These are phyloP conservation scores for Curvularia sp. DNA, from an alignment of 2,329 filamentous ascomycete genomes.

Conservation along the genomic window DNA sequence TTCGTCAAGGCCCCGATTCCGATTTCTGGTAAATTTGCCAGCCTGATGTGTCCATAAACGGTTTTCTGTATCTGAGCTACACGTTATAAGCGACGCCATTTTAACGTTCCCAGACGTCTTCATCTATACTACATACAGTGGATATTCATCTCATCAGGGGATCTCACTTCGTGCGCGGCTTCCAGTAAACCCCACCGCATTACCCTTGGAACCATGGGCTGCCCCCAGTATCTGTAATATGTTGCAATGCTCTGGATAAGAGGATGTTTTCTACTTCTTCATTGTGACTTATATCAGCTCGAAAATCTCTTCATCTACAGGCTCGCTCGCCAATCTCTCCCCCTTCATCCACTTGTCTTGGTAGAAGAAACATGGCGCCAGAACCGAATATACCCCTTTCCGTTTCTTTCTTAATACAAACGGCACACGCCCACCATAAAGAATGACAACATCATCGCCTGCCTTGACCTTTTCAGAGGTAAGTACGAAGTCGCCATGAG, in stretches of 20 bases:
- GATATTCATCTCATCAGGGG: background rate
- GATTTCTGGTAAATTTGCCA: background rate
- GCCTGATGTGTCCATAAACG: background rate
- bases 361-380: conserved; percentile 1
- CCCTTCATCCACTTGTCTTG: conserved; percentile 2
- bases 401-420: background rate
- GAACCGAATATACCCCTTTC: background rate
- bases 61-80: background rate
- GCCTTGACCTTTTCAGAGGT: background rate
- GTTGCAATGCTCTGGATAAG: background rate
- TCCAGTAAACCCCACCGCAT: background rate
- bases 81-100: background rate
- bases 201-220: background rate
- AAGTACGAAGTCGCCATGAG: background rate
- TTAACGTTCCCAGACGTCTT: background rate
- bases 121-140: background rate
- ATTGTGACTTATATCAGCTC: background rate
- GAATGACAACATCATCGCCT: background rate
- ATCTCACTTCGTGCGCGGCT: background rate
- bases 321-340: background rate
- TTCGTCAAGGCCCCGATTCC: background rate
- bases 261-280: background rate
- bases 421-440: conserved; percentile 3
- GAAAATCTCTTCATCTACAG: background rate
- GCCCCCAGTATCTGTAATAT: background rate